phyloP scores from a whole-genome alignment of 345 rosid genomes.

The Salix purpurea region DNA sequence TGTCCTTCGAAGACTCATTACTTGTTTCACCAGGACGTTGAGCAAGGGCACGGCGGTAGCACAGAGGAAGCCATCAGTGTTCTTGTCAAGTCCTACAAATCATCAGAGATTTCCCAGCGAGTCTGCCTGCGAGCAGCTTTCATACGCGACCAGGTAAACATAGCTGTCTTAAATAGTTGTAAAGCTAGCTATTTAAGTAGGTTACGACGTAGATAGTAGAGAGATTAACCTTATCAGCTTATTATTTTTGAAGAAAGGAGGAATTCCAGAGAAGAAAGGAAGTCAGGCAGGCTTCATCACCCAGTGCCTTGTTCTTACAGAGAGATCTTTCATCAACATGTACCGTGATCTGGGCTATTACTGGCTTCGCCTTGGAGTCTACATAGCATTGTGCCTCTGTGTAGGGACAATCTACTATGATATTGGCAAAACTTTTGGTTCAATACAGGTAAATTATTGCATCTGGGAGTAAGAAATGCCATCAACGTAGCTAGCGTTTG shows the following conservation, averaged over 20 bases:
- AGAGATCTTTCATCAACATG: conserved; percentile 39
- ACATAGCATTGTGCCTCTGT: conserved; percentile 44
- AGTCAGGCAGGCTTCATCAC: conserved; percentile 5
- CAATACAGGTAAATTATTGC: conserved; percentile 45
- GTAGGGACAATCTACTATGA: conserved; percentile 42
- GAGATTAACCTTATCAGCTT: background rate
- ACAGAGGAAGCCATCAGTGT: background rate
- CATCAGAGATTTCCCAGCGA: conserved; percentile 5
- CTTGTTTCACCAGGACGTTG: conserved; percentile 3
- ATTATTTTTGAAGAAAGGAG: conserved; percentile 5
- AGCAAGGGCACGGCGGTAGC: background rate
- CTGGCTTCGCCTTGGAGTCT: conserved; percentile 56
- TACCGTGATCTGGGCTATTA: conserved; percentile 59
- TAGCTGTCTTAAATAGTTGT: background rate
- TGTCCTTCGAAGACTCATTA: background rate
- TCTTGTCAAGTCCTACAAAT: conserved; percentile 11
- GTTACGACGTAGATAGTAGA: too few relatives aligned
- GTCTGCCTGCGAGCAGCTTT: background rate
- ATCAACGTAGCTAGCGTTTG: background rate
- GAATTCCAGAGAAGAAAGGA: background rate
- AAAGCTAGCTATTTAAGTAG: background rate
- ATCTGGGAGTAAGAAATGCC: background rate
- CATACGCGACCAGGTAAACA: background rate
- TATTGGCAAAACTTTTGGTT: conserved; percentile 39
- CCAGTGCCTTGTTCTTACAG: conserved; percentile 6